phyloP scores from a whole-genome alignment of 345 rosid species.

The Eutrema japonicum region DNA sequence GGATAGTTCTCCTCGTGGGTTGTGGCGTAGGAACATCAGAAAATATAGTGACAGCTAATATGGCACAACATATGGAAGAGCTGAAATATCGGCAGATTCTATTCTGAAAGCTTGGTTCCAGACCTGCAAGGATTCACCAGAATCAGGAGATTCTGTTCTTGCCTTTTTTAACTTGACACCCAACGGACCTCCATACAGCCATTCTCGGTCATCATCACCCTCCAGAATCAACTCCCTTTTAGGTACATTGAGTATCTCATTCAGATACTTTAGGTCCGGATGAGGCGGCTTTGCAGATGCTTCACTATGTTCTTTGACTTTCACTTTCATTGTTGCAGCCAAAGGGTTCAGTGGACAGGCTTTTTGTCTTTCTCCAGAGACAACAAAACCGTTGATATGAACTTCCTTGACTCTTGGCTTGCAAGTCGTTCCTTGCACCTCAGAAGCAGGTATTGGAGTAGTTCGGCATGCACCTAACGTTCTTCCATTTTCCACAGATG shows the following conservation, averaged over 20 bases:
- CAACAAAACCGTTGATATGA: conserved; percentile 52
- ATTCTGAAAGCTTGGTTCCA: conserved; percentile 68
- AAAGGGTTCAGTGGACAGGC: conserved; percentile 38
- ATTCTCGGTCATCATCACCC: conserved; percentile 53
- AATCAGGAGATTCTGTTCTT: conserved; percentile 37
- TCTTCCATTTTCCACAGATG: conserved; percentile 54
- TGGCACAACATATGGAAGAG: conserved; percentile 78
- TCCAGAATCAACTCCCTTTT: conserved; percentile 48
- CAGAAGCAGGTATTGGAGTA: conserved; percentile 36
- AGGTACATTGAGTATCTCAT: conserved; percentile 59
- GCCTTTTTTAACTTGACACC: conserved; percentile 43
- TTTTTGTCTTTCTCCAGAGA: conserved; percentile 35
- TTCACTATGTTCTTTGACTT: conserved; percentile 48
- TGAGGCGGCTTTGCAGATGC: conserved; percentile 56
- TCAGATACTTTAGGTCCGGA: conserved; percentile 63
- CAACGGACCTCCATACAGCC: conserved; percentile 52
- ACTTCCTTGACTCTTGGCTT: conserved; percentile 48
- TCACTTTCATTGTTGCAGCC: conserved; percentile 26
- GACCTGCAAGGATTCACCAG: conserved; percentile 45
- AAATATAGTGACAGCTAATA: conserved; percentile 47
- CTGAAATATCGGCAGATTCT: conserved; percentile 63
- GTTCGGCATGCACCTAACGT: conserved; percentile 43
- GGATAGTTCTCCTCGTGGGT: conserved; percentile 8
- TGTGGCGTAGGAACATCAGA: conserved; percentile 24
- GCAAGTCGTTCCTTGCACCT: conserved; percentile 34